Base-by-base conservation (phyloP, 1,284 basidiomycete species). In the Heterobasidion parviporum region DNA sequence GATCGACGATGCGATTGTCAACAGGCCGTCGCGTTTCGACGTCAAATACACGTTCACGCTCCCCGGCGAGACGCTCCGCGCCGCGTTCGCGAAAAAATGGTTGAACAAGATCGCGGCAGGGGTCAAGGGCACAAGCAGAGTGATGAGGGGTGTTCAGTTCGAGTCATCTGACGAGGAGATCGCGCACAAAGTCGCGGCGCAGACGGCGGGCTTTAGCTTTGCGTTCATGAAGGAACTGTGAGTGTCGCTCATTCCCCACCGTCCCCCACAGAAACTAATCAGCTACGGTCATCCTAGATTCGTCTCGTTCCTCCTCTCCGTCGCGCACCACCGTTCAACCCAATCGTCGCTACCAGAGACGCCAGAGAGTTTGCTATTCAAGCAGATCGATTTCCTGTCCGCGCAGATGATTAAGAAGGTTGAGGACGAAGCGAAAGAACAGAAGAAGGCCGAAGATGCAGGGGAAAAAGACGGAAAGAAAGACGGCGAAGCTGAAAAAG, bases 21-120 rank as follows among this genome's bases (percentile, higher is more conserved):
- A 72, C 58, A 68, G 76, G 6, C 76, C 76, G 1, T 75, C 74
- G 8, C 68, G 76, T 16, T 78, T 78, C 59, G 76, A 78, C 60
- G 67, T 75, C 26, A 77, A 78, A 55, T 77, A 76, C 70, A 63
- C 62, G 6, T 77, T 76, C 61, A 62, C 36, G 16, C 57, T 68
- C 5, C 67, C 67, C 1, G 58, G 50, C 20, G 16, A 41, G 15
- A 62, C 55, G 35, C 58, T 68, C 26, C 60, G 67, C 15, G 55
- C 54, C 10, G 55, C 48, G 26, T 68, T 68, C 52, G 63, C 63
- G 3, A 38, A 53, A 36, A 68, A 64, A 51, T 67, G 67, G 67
- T 57, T 65, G 15, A 56, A 33, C 3, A 67, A 67, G 56, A 57
- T 65, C 46, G 57, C 5, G 51, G 36, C 5, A 8, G 50, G 15